phyloP scores from a whole-genome alignment of 2,329 filamentous ascomycete species.

The Coniochaeta ligniaria region DNA sequence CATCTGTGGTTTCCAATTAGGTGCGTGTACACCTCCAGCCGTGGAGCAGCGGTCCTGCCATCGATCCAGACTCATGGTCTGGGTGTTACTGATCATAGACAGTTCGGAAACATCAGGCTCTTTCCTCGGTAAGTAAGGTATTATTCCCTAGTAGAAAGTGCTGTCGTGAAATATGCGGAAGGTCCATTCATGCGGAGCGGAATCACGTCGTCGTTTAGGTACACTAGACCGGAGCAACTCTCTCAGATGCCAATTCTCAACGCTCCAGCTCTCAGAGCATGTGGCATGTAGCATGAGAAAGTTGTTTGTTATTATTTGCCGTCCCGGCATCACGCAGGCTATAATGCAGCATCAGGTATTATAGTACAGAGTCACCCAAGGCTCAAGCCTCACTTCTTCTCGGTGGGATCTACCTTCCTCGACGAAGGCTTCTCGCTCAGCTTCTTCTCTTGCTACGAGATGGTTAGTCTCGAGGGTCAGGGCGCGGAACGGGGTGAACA shows the following conservation, averaged over 20 bases:
- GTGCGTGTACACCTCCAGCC: no score
- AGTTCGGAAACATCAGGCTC: no score
- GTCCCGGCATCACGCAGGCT: not conserved
- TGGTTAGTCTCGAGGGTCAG: not conserved
- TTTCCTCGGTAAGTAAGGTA: no score
- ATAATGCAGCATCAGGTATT: not conserved
- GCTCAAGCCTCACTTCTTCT: conserved; percentile 5
- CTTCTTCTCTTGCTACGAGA: conserved; percentile 15
- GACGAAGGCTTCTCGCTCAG: conserved; percentile 17
- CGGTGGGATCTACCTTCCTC: conserved; percentile 8
- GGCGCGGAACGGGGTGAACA: not conserved
- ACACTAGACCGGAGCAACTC: not conserved
- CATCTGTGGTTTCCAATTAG: no score
- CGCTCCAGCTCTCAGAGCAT: not conserved
- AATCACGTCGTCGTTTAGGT: not conserved
- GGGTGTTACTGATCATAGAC: no score
- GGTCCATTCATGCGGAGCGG: no score
- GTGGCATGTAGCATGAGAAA: not conserved
- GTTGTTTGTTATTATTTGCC: not conserved
- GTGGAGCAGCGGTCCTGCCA: no score
- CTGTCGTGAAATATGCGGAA: no score
- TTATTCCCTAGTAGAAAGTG: no score
- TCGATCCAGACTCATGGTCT: no score
- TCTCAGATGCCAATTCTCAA: not conserved
- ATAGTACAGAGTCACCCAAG: not conserved